Conservation (phyloP, 2,329 filamentous ascomycete genomes). For the Exophiala dermatitidis region DNA sequence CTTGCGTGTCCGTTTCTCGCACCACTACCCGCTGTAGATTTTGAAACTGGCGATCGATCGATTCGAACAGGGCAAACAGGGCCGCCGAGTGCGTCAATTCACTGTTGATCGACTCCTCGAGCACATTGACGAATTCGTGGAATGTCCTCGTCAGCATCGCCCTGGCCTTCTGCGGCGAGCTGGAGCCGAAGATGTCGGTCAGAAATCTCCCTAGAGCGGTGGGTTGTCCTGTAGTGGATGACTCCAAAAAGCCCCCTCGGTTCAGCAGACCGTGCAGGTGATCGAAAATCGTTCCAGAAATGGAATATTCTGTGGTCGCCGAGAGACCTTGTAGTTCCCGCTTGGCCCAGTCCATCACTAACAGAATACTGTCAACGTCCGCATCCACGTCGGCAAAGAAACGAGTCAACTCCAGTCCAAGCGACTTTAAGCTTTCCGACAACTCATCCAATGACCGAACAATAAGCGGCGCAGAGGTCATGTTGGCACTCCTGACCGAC, state of each 20-base stretch:
- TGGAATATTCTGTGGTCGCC: slow-evolving; percentile 40
- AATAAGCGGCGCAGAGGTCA: slow-evolving; percentile 82
- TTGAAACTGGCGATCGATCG: slow-evolving; percentile 82
- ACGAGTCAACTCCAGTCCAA: slow-evolving; percentile 77
- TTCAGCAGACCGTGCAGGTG: slow-evolving; percentile 75
- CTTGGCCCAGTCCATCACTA: slow-evolving; percentile 94
- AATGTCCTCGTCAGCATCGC: slow-evolving; percentile 79
- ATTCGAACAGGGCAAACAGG: slow-evolving; percentile 83
- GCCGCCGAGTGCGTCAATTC: slow-evolving; percentile 74
- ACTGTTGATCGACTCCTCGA: slow-evolving; percentile 81
- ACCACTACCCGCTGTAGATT: slow-evolving; percentile 80
- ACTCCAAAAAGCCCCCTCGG: slow-evolving; percentile 40
- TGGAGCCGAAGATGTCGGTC: slow-evolving; percentile 69
- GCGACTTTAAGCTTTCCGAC: slow-evolving; percentile 73
- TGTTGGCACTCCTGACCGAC: slow-evolving; percentile 79
- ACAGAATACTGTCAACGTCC: slow-evolving; percentile 84
- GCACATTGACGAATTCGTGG: slow-evolving; percentile 73
- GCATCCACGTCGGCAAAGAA: slow-evolving; percentile 93
- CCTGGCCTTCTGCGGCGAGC: slow-evolving; percentile 71
- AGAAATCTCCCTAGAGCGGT: slow-evolving; percentile 63
- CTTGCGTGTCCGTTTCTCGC: slow-evolving; percentile 73
- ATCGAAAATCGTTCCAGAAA: slow-evolving; percentile 54
- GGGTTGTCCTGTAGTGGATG: slow-evolving; percentile 37
- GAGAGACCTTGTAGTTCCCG: slow-evolving; percentile 70
- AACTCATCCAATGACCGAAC: slow-evolving; percentile 77